Evolutionary conservation across 1,139 yeast species (phyloP).

Genomic region (Blastobotrys illinoisensis): DNA sequence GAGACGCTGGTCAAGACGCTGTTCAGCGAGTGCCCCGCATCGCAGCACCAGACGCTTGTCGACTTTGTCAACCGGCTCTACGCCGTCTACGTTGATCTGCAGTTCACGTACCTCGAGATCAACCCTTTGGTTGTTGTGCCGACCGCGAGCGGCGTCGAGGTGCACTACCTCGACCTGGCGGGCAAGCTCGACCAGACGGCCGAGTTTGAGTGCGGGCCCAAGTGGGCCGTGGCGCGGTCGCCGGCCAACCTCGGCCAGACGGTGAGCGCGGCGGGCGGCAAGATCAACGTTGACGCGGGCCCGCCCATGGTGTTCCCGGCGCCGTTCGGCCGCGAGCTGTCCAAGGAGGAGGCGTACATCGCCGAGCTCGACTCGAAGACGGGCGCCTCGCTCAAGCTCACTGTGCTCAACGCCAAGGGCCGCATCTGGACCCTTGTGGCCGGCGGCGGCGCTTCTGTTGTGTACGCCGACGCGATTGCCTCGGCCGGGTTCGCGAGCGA

Average conservation of each 20-base stretch:
- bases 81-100: slow-evolving; percentile 44
- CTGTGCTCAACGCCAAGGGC: slow-evolving; percentile 40
- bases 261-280: slow-evolving; percentile 23
- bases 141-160: slow-evolving; percentile 36
- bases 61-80: slow-evolving; percentile 44
- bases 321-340: slow-evolving; percentile 43
- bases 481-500: slow-evolving; percentile 42
- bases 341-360: slow-evolving; percentile 43
- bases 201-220: slow-evolving; percentile 45
- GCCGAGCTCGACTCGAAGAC: slow-evolving; percentile 46
- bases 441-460: slow-evolving; percentile 43
- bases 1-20: slow-evolving; percentile 31
- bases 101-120: slow-evolving; percentile 44
- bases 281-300: slow-evolving; percentile 38
- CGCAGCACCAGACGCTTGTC: slow-evolving; percentile 38
- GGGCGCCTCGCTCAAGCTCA: slow-evolving; percentile 43
- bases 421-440: slow-evolving; percentile 45
- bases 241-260: slow-evolving; percentile 39
- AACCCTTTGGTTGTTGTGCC: slow-evolving; percentile 44
- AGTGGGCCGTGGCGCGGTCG: slow-evolving; percentile 44
- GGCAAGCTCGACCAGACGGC: slow-evolving; percentile 46
- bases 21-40: slow-evolving; percentile 37
- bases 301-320: slow-evolving; percentile 48
- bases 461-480: slow-evolving; percentile 45
- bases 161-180: slow-evolving; percentile 43